Evolutionary conservation across 2,329 filamentous ascomycete genomes (phyloP).

Genomic region (Clonostachys rosea): DNA sequence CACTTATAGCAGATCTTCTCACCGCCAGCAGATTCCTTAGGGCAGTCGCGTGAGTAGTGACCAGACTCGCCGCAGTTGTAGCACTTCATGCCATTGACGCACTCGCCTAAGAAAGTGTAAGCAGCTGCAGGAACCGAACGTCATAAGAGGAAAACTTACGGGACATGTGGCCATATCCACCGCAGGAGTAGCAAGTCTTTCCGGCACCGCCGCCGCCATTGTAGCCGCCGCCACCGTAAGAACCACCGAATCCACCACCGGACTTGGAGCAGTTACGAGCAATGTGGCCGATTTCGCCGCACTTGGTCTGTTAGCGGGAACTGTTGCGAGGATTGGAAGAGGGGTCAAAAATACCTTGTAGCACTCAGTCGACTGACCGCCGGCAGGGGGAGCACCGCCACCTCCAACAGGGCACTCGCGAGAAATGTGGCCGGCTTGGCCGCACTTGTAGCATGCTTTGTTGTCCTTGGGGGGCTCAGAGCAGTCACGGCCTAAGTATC

Average conservation of each 20-base stretch:
- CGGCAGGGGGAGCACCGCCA: slow-evolving; percentile 38
- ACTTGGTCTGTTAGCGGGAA: slow-evolving; percentile 39
- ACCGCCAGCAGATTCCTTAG: slow-evolving; percentile 77
- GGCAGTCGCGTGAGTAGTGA: slow-evolving; percentile 93
- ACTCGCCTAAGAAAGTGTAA: slow-evolving; percentile 57
- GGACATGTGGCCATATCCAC: slow-evolving; percentile 94
- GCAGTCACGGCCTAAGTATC: slow-evolving; percentile 78
- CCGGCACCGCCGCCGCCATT: slow-evolving; percentile 49
- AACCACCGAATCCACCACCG: slow-evolving; percentile 41
- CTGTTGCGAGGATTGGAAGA: slow-evolving; percentile 5
- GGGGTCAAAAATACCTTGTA: slow-evolving; percentile 61
- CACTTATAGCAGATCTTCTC: slow-evolving; percentile 99
- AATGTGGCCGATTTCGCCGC: slow-evolving; percentile 93
- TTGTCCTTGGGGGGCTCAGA: slow-evolving; percentile 83
- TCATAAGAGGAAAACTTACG: slow-evolving; percentile 42
- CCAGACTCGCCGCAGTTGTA: slow-evolving; percentile 97
- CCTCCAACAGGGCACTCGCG: slow-evolving; percentile 70
- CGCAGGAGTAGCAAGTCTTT: slow-evolving; percentile 98
- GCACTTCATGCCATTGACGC: slow-evolving; percentile 98
- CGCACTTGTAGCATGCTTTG: slow-evolving; percentile 74
- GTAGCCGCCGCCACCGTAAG: slow-evolving; percentile 39
- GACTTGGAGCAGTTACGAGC: slow-evolving; percentile 81
- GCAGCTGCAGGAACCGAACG: too few relatives aligned
- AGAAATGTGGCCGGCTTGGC: slow-evolving; percentile 83
- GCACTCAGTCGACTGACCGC: slow-evolving; percentile 63